phyloP scores from a whole-genome alignment of 2,329 filamentous ascomycete genomes.

The Stagonosporopsis chrysanthemi region DNA sequence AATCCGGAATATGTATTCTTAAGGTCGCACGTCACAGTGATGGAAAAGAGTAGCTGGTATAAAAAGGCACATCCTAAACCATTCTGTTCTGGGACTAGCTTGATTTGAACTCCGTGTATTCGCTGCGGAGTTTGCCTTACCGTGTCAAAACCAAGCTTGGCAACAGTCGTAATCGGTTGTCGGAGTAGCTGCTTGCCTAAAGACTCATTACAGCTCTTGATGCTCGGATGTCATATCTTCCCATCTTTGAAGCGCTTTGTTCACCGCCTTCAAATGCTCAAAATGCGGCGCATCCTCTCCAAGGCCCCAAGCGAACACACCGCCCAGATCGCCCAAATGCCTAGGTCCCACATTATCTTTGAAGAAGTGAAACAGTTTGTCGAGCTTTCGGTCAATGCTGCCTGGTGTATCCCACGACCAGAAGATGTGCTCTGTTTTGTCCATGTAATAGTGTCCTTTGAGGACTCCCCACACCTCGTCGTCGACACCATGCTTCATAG shows the following conservation, averaged over 20 bases:
- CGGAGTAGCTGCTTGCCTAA: background rate
- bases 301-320: slow-evolving; percentile 78
- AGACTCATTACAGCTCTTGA: background rate
- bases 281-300: slow-evolving; percentile 66
- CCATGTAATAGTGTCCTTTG: slow-evolving; percentile 68
- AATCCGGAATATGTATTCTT: background rate
- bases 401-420: slow-evolving; percentile 76
- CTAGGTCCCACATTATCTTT: background rate
- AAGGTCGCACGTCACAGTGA: background rate
- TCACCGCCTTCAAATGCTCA: slow-evolving; percentile 50
- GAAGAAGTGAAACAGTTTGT: slow-evolving; percentile 57
- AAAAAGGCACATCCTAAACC: background rate
- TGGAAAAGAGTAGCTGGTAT: background rate
- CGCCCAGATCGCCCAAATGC: slow-evolving; percentile 59
- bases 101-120: background rate
- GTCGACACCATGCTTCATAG: slow-evolving; percentile 60
- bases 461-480: slow-evolving; percentile 63
- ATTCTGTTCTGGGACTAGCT: slow-evolving; percentile 1
- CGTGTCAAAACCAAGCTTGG: background rate
- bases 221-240: background rate
- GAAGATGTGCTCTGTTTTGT: slow-evolving; percentile 65
- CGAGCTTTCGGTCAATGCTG: slow-evolving; percentile 68
- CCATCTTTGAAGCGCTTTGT: slow-evolving; percentile 7
- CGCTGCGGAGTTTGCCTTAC: background rate
- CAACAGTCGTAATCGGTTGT: background rate